Evolutionary conservation across 2,329 filamentous ascomycete species (phyloP).

Genomic region (Claviceps capensis): DNA sequence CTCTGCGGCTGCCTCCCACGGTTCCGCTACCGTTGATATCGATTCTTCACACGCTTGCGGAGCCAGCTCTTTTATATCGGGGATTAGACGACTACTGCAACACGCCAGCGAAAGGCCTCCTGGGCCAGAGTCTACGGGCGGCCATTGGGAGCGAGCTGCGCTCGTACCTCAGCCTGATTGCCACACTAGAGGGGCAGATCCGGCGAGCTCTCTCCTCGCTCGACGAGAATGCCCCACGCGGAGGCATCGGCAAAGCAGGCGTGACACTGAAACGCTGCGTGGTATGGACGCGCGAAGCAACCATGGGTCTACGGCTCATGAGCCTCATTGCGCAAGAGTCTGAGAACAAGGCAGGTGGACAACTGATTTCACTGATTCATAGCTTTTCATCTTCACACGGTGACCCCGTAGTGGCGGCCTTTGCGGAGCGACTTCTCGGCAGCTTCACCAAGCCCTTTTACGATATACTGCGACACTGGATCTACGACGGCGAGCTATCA

Average conservation of each 20-base stretch:
- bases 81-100: conserved; percentile 71
- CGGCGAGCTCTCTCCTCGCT: conserved; percentile 63
- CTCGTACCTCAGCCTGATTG: conserved; percentile 80
- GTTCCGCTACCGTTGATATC: conserved; percentile 77
- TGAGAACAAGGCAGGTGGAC: conserved; percentile 67
- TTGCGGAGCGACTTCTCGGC: conserved; percentile 75
- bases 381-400: conserved; percentile 86
- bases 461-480: conserved; percentile 90
- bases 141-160: conserved; percentile 75
- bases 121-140: conserved; percentile 81
- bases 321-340: conserved; percentile 89
- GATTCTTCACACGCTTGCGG: conserved; percentile 76
- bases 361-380: conserved; percentile 88
- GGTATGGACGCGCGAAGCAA: conserved; percentile 94
- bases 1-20: conserved; percentile 61
- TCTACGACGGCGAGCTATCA: conserved; percentile 95
- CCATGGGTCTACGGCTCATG: conserved; percentile 87
- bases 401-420: conserved; percentile 84
- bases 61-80: conserved; percentile 85
- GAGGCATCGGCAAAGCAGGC: conserved; percentile 68
- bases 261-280: conserved; percentile 93
- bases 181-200: conserved; percentile 86
- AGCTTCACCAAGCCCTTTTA: conserved; percentile 93
- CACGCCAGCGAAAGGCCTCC: conserved; percentile 65
- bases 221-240: conserved; percentile 52